These are phyloP conservation scores for Avena sativa DNA, from an alignment of 176 grass and related monocot genomes.

Conservation along the genomic window DNA sequence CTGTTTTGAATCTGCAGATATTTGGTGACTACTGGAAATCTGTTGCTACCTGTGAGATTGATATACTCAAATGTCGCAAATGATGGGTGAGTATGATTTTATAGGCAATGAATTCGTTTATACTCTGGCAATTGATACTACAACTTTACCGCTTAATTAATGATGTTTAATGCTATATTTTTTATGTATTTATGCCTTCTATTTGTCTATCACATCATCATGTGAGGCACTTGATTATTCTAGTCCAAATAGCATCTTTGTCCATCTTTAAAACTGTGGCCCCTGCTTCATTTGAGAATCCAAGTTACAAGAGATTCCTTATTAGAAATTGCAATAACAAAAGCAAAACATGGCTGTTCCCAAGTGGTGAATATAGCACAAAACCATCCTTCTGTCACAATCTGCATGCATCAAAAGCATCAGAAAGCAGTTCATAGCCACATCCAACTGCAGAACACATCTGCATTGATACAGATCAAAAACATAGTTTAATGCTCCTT, in stretches of 20 bases:
- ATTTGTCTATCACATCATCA: too few species aligned
- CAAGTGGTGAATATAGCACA: background rate
- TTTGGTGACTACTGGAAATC: conserved; percentile 40
- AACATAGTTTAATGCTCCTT: background rate
- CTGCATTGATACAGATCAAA: background rate
- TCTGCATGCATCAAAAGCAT: background rate
- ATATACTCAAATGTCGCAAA: conserved; percentile 15
- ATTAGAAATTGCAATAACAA: background rate
- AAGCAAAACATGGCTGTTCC: background rate
- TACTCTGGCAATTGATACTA: background rate
- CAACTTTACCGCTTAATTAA: background rate
- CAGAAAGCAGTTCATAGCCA: background rate
- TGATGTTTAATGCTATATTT: background rate
- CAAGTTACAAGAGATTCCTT: background rate
- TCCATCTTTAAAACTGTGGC: too few species aligned
- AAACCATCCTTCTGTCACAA: background rate
- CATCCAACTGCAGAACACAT: background rate
- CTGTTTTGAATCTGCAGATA: conserved; percentile 46
- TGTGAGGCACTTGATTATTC: too few species aligned
- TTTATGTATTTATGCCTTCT: too few species aligned
- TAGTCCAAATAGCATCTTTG: too few species aligned
- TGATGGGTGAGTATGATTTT: conserved; percentile 42
- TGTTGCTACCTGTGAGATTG: conserved; percentile 46
- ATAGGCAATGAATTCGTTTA: background rate
- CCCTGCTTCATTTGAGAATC: too few species aligned